Evolutionary conservation across 805 yeast genomes (phyloP).

Genomic region (Priceomyces medius): DNA sequence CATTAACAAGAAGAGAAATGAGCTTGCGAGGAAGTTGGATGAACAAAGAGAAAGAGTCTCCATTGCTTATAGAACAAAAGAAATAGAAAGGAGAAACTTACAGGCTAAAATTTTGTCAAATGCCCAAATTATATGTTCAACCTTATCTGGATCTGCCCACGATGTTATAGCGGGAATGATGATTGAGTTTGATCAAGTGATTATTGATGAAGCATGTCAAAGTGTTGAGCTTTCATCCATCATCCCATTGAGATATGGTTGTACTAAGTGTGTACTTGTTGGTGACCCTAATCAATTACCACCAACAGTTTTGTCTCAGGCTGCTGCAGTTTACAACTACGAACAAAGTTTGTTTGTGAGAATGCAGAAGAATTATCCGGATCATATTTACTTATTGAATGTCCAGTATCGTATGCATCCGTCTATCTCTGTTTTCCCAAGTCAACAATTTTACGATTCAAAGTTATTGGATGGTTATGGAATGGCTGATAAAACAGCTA

Average conservation of each 20-base stretch:
- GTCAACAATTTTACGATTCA: conserved; percentile 74
- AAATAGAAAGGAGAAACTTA: conserved; percentile 69
- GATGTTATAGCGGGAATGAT: conserved; percentile 74
- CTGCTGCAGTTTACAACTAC: conserved; percentile 75
- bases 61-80: conserved; percentile 69
- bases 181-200: conserved; percentile 81
- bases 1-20: conserved; percentile 61
- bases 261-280: conserved; percentile 88
- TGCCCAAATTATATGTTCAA: conserved; percentile 87
- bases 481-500: conserved; percentile 56
- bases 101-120: conserved; percentile 70
- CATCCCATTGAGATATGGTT: conserved; percentile 90
- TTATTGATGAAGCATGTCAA: conserved; percentile 97
- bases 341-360: conserved; percentile 93
- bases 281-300: conserved; percentile 99
- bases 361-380: conserved; percentile 69
- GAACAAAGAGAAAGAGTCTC: conserved; percentile 73
- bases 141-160: conserved; percentile 93
- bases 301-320: conserved; percentile 90
- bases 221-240: conserved; percentile 90
- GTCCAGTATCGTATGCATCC: conserved; percentile 99
- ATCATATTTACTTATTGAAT: conserved; percentile 69
- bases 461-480: conserved; percentile 72
- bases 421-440: conserved; percentile 81
- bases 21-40: conserved; percentile 71